phyloP scores from a whole-genome alignment of 1,284 basidiomycete genomes.

The Thelephora terrestris region DNA sequence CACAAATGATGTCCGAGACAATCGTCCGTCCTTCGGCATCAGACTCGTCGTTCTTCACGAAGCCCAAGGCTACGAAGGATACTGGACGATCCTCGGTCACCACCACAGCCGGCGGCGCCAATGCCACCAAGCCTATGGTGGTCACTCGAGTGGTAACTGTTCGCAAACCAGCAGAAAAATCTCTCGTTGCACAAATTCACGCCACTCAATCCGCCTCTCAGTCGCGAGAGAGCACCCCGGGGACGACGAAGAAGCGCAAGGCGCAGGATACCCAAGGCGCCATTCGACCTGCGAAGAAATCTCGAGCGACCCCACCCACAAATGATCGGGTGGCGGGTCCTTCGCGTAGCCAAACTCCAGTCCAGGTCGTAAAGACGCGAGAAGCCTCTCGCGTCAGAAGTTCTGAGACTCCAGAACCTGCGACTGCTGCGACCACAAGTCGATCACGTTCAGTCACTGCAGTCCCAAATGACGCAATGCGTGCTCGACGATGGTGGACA shows the following conservation, averaged over 20 bases:
- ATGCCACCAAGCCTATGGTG: constrained; percentile 3
- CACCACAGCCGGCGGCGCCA: no score
- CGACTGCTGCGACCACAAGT: constrained; percentile 19
- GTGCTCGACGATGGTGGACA: constrained; percentile 36
- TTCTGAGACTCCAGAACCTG: constrained; percentile 9
- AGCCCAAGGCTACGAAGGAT: constrained; percentile 1
- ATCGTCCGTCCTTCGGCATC: constrained; percentile 2
- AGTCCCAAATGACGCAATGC: constrained; percentile 15
- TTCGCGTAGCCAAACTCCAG: constrained; percentile 3
- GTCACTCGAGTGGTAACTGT: constrained; percentile 4
- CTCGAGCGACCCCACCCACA: constrained; percentile 15
- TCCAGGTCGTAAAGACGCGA: constrained; percentile 12
- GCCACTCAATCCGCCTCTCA: constrained; percentile 2
- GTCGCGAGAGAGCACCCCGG: constrained; percentile 2
- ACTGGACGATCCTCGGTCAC: neutral
- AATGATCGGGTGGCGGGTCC: constrained; percentile 1
- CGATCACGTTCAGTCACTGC: constrained; percentile 25
- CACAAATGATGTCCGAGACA: neutral
- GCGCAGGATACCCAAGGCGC: constrained; percentile 3
- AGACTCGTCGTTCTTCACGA: constrained; percentile 7
- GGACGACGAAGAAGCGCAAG: constrained; percentile 7
- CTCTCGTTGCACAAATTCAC: constrained; percentile 14
- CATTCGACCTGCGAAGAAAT: constrained; percentile 15
- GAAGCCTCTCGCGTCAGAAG: constrained; percentile 13
- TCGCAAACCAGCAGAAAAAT: constrained; percentile 17